Percentiles rank a stretch among this genome's conserved stretches.
Evolutionary conservation across 352 stramenopile species (phyloP).

Genomic region (Pythium insidiosum): DNA sequence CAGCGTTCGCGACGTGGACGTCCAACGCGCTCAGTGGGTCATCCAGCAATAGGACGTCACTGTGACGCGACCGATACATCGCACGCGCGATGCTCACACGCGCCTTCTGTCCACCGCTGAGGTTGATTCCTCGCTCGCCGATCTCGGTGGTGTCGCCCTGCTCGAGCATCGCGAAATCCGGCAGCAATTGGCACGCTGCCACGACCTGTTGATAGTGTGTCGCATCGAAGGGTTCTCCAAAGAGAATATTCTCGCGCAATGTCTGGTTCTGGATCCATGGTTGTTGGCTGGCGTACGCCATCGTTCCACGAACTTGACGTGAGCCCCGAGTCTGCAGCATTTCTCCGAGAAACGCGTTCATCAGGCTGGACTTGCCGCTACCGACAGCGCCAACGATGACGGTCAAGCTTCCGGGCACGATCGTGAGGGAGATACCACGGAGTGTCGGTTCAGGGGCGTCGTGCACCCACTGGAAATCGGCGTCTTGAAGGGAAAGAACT

Average conservation of each 20-base stretch:
- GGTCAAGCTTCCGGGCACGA: conserved; percentile 28
- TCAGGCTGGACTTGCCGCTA: conserved; percentile 43
- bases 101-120: conserved; percentile 80
- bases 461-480: conserved; percentile 18
- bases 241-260: conserved; percentile 90
- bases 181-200: conserved; percentile 21
- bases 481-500: neutral
- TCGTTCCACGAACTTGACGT: conserved; percentile 14
- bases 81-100: conserved; percentile 48
- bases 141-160: conserved; percentile 66
- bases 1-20: conserved; percentile 27
- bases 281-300: conserved; percentile 86
- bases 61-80: conserved; percentile 38
- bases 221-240: conserved; percentile 26
- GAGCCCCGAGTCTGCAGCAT: conserved; percentile 22
- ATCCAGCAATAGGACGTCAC: conserved; percentile 55
- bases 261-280: conserved; percentile 90
- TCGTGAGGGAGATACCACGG: neutral
- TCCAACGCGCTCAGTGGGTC: conserved; percentile 62
- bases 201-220: conserved; percentile 29
- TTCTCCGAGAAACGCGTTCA: conserved; percentile 41
- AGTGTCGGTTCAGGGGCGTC: conserved; percentile 18
- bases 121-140: conserved; percentile 73
- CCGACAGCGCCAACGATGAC: conserved; percentile 51
- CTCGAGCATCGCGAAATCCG: conserved; percentile 27